Conservation (phyloP, 2,329 filamentous ascomycete species). For the Exophiala viscosa region DNA sequence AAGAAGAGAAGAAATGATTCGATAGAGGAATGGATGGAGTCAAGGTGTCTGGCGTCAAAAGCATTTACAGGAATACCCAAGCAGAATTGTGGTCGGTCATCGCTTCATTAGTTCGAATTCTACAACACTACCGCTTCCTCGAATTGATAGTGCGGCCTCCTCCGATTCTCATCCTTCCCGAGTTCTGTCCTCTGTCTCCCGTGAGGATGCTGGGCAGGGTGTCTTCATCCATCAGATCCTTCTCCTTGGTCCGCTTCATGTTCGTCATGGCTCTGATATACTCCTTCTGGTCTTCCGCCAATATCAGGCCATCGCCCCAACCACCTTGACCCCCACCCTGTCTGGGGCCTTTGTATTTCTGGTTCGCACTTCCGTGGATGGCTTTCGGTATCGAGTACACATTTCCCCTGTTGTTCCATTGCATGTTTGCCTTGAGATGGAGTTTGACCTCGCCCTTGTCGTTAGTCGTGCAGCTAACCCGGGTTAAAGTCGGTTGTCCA, state of each 20-base stretch:
- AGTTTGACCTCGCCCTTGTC: constrained; percentile 74
- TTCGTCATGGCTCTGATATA: constrained; percentile 63
- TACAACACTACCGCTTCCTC: constrained; percentile 48
- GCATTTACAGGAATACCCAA: constrained; percentile 13
- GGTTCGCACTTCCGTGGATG: constrained; percentile 72
- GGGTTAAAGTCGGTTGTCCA: constrained; percentile 79
- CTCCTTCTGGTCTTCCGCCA: constrained; percentile 96
- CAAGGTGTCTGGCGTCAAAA: neutral
- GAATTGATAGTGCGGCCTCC: constrained; percentile 85
- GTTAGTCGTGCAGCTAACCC: constrained; percentile 81
- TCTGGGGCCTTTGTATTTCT: constrained; percentile 56
- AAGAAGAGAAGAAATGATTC: constrained; percentile 34
- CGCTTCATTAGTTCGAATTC: neutral
- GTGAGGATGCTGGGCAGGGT: constrained; percentile 81
- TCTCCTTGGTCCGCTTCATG: constrained; percentile 64
- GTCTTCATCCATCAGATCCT: constrained; percentile 92
- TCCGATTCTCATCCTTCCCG: constrained; percentile 72
- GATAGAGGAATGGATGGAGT: neutral
- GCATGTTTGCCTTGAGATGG: constrained; percentile 90
- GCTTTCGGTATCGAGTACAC: constrained; percentile 92
- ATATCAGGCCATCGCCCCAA: constrained; percentile 78
- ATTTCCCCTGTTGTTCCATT: constrained; percentile 92
- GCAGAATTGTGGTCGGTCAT: constrained; percentile 3
- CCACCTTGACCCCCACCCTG: constrained; percentile 75
- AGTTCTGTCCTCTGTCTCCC: constrained; percentile 64